Percentiles rank a stretch among this genome's conserved stretches.
Conservation (phyloP, 1,284 basidiomycete genomes). For the Crucibulum parvulum region DNA sequence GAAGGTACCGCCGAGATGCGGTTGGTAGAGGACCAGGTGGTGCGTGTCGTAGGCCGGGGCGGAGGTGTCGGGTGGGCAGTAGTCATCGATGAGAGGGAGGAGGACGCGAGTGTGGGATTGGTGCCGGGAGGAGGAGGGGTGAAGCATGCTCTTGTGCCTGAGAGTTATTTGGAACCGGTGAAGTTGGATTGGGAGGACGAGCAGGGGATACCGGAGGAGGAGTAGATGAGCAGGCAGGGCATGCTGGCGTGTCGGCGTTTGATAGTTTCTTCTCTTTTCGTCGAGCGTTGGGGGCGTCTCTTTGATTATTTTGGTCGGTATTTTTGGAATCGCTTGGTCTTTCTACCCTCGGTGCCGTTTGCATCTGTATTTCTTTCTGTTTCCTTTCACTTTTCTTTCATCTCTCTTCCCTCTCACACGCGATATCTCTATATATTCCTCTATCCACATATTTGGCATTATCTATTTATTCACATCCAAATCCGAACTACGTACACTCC, state of each 20-base stretch:
- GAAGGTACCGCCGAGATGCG: conserved; percentile 82
- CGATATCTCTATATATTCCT: no score
- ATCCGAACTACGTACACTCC: no score
- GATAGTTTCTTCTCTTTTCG: no score
- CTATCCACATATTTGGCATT: no score
- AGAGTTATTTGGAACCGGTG: conserved; percentile 67
- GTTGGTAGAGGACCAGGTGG: conserved; percentile 73
- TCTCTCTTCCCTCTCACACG: no score
- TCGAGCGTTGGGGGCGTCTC: no score
- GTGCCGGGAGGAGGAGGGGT: conserved; percentile 13
- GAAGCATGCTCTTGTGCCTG: conserved; percentile 70
- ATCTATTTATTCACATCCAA: no score
- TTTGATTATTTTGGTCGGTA: no score
- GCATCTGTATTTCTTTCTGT: no score
- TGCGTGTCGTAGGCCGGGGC: conserved; percentile 70
- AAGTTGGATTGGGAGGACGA: conserved; percentile 43
- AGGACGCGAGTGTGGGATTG: conserved; percentile 28
- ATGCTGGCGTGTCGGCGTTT: background rate
- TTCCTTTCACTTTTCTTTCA: no score
- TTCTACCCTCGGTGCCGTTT: no score
- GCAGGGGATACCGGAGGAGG: conserved; percentile 10
- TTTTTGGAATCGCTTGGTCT: no score
- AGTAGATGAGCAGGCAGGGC: background rate
- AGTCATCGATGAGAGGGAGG: conserved; percentile 47
- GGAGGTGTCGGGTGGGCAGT: conserved; percentile 82